Evolutionary conservation across 1,139 yeast genomes (phyloP), one percentile per base, ranked within the genome.

Genomic region (Saccharomyces hybrid): DNA sequence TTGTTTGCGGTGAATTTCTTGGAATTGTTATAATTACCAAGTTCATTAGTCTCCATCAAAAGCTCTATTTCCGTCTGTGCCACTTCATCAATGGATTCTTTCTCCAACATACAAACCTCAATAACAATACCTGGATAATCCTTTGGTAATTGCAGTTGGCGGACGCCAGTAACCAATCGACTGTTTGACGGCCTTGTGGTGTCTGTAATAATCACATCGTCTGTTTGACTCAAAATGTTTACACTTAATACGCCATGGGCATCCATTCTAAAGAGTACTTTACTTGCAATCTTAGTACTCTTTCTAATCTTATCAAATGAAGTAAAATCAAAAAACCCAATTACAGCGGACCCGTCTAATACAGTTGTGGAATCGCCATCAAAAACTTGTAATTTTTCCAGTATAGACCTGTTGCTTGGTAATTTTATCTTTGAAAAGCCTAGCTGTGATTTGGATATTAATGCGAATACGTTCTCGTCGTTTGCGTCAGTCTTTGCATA

Each of bases 381-480:
- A 48, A 60, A 69, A 0, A 78, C 60, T 27, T 69, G 69, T 29
- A 81, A 64, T 24, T 77, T 76, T 52, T 86, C 95, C 49, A 88
- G 69, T 8, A 83, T 79, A 1, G 83, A 74, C 61, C 78, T 77
- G 52, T 81, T 88, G 57, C 78, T 79, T 0, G 96, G 96, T 57
- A 85, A 78, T 9, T 80, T 77, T 27, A 88, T 73, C 64, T 86
- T 84, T 54, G 88, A 83, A 51, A 77, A 75, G 0, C 96, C 96
- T 49, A 88, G 76, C 38, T 65, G 64, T 2, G 90, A 85, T 51
- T 75, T 76, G 0, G 95, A 84, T 2, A 86, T 79, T 56, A 89
- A 78, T 4, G 75, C 73, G 47, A 73, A 63, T 12, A 64, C 60
- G 32, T 69, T 64, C 26, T 62, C 57, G 11, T 63, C 60, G n/a